Evolutionary conservation across 2,329 filamentous ascomycete species (phyloP), one percentile per base, ranked within the genome.

Genomic region (Mollisia scopiformis): DNA sequence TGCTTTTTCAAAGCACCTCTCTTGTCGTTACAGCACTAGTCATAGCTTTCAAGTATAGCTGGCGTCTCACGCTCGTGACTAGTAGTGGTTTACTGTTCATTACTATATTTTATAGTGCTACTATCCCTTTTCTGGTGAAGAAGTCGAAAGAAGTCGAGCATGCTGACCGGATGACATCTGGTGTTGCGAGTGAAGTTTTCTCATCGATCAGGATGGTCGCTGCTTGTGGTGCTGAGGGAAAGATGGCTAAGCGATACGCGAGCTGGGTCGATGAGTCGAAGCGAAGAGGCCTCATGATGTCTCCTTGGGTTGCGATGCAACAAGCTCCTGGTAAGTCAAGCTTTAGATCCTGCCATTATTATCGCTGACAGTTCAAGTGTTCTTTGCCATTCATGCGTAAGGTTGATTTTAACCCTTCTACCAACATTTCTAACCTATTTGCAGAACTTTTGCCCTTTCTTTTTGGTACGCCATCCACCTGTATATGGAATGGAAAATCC

Each of bases 391-490:
- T n/a, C 72, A 73, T 65, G 57, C 60, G 69, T n/a, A n/a, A 62
- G 1, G 25, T 2, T 39, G n/a, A n/a, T n/a, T n/a, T n/a, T n/a
- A n/a, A n/a, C n/a, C n/a, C n/a, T n/a, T n/a, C n/a, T n/a, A n/a
- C n/a, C n/a, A n/a, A n/a, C n/a, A n/a, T n/a, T n/a, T n/a, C n/a
- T n/a, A n/a, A n/a, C n/a, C n/a, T n/a, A n/a, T n/a, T n/a, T n/a
- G n/a, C n/a, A 80, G 75, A 3, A 77, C 81, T 0, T 87, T 87
- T 62, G 82, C 80, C 1, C 76, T 89, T n/a, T 77, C 82, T 8
- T 89, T 89, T 64, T 89, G 85, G 85, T 88, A 82, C 65, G 87
- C 86, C 2, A 80, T 82, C 37, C 82, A 80, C 65, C 78, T 81
- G 0, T 80, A 75, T 52, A 65, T 78, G 2, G 77, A 83, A 13